phyloP scores from a whole-genome alignment of 768 basidiomycete genomes.

The Inosperma sp. region DNA sequence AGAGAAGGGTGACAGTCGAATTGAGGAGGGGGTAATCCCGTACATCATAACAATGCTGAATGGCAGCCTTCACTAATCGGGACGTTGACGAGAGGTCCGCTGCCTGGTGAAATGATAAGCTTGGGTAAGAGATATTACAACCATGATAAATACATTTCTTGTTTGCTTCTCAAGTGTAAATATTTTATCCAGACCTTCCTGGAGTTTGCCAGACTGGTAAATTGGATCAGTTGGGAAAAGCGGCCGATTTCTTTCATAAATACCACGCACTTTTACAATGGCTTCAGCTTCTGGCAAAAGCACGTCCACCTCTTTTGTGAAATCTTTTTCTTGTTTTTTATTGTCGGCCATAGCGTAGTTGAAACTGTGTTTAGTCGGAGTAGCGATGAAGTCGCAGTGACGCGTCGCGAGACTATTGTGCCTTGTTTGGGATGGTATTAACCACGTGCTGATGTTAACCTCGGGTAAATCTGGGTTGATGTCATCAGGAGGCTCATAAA shows the following conservation, averaged over 20 bases:
- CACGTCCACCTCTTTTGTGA: constrained; percentile 73
- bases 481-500: not conserved
- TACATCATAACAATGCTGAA: constrained; percentile 67
- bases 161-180: constrained; percentile 91
- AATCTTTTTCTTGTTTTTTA: constrained; percentile 86
- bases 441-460: constrained; percentile 29
- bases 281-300: constrained; percentile 64
- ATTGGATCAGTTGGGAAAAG: constrained; percentile 14
- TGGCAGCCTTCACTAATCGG: constrained; percentile 69
- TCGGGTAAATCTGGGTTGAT: constrained; percentile 14
- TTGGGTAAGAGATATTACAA: too few relatives aligned
- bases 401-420: constrained; percentile 60
- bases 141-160: constrained; percentile 60
- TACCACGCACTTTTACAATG: constrained; percentile 61
- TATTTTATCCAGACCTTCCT: constrained; percentile 87
- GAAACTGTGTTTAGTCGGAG: constrained; percentile 8
- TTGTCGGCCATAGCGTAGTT: constrained; percentile 68
- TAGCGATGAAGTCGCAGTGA: constrained; percentile 41
- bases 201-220: constrained; percentile 69
- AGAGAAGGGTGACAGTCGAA: constrained; percentile 58
- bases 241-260: not conserved
- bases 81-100: constrained; percentile 92
- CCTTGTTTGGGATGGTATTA: constrained; percentile 30
- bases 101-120: constrained; percentile 49
- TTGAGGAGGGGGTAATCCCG: constrained; percentile 70